These are phyloP conservation scores for Aspergillus brunneoviolaceus DNA, from an alignment of 2,329 filamentous ascomycete genomes.

Conservation along the genomic window DNA sequence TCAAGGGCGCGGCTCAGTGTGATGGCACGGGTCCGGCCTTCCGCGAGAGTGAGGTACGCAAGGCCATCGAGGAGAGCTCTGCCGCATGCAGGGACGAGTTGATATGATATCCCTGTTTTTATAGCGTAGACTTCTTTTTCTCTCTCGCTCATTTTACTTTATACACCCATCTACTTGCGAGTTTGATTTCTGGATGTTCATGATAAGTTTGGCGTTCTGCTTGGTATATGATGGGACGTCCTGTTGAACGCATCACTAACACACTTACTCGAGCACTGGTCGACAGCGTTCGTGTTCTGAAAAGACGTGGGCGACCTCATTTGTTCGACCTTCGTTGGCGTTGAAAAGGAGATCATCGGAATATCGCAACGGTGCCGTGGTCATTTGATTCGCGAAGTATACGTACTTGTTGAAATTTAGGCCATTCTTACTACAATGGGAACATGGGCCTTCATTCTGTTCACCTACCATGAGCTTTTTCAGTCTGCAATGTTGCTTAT, in stretches of 20 bases:
- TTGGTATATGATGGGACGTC: background rate
- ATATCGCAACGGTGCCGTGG: background rate
- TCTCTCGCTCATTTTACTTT: background rate
- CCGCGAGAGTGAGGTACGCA: constrained; percentile 69
- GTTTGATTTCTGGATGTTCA: background rate
- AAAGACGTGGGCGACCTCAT: background rate
- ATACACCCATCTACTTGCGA: background rate
- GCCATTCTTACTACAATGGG: background rate
- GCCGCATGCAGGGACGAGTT: constrained; percentile 77
- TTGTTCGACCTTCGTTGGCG: background rate
- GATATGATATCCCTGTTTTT: constrained; percentile 46
- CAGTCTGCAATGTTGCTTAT: no score
- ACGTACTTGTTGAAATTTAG: background rate
- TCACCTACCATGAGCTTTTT: background rate
- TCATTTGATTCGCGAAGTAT: background rate
- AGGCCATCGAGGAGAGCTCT: constrained; percentile 76
- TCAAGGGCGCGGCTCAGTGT: constrained; percentile 74
- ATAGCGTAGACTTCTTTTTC: background rate
- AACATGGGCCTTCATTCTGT: background rate
- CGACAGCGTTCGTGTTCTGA: background rate
- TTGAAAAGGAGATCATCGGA: background rate
- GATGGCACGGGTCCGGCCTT: constrained; percentile 89
- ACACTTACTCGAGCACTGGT: background rate
- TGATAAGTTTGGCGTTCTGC: background rate
- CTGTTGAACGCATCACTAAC: background rate